phyloP scores from a whole-genome alignment of 2,329 filamentous ascomycete species.

The Xylaria arbuscula region DNA sequence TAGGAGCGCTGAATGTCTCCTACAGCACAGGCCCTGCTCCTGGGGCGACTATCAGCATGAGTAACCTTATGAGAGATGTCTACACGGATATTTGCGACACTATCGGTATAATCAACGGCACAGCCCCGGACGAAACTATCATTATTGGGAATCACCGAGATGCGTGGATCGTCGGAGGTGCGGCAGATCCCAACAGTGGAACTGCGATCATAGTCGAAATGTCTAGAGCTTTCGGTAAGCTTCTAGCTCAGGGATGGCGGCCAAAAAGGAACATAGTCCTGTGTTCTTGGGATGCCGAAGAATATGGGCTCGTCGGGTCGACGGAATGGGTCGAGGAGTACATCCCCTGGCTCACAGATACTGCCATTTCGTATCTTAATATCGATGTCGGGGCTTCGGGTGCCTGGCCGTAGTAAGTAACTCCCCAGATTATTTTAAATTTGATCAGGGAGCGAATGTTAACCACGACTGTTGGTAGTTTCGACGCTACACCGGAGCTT shows the following conservation, averaged over 20 bases:
- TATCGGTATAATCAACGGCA: conserved; percentile 83
- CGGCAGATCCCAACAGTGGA: conserved; percentile 85
- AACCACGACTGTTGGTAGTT: conserved; percentile 30
- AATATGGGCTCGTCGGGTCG: conserved; percentile 83
- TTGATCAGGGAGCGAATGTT: not conserved
- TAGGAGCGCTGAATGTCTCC: conserved; percentile 60
- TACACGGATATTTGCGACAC: conserved; percentile 81
- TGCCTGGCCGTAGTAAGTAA: conserved; percentile 58
- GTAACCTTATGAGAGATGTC: conserved; percentile 76
- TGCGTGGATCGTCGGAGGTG: conserved; percentile 86
- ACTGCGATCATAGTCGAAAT: conserved; percentile 82
- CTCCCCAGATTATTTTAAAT: not conserved
- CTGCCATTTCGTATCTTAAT: conserved; percentile 82
- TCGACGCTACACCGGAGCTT: conserved; percentile 73
- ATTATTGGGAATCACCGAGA: conserved; percentile 85
- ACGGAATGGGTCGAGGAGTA: conserved; percentile 91
- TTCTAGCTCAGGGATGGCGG: conserved; percentile 80
- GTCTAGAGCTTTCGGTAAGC: conserved; percentile 75
- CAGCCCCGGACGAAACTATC: conserved; percentile 78
- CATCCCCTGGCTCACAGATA: conserved; percentile 76
- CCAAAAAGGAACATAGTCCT: conserved; percentile 83
- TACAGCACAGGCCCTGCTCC: conserved; percentile 61
- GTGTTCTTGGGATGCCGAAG: conserved; percentile 77
- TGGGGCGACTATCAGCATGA: conserved; percentile 69
- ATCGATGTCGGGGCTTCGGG: conserved; percentile 77